Evolutionary conservation across 805 yeast genomes (phyloP).

Genomic region (Lipomyces spencermartinsiae): DNA sequence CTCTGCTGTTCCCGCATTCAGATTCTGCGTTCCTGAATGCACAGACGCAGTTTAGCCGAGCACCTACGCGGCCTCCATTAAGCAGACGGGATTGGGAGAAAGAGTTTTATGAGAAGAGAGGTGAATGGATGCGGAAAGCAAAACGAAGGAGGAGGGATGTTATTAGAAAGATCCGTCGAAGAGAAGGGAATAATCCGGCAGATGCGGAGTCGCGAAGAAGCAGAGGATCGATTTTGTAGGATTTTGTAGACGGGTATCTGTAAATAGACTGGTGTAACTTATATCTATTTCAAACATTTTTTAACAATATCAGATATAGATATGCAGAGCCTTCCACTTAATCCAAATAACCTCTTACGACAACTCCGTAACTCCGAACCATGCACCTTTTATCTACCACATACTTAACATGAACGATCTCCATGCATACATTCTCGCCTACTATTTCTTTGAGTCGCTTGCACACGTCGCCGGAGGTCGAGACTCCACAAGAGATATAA

Average conservation of each 20-base stretch:
- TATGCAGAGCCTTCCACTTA: not conserved
- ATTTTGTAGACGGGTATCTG: not conserved
- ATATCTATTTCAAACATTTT: not conserved
- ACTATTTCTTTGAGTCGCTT: not conserved
- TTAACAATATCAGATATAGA: not conserved
- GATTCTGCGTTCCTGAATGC: conserved; percentile 87
- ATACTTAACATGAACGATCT: conserved; percentile 5
- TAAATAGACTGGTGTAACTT: not conserved
- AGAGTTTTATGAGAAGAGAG: conserved; percentile 84
- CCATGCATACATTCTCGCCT: not conserved
- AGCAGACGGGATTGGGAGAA: conserved; percentile 63
- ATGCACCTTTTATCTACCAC: not conserved
- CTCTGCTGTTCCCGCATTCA: conserved; percentile 80
- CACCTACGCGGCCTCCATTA: conserved; percentile 48
- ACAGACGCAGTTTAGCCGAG: conserved; percentile 76
- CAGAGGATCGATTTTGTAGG: not conserved
- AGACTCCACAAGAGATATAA: not conserved
- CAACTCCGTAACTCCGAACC: conserved; percentile 5
- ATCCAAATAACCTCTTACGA: not conserved
- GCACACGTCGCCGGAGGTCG: not conserved
- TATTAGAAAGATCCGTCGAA: conserved; percentile 62
- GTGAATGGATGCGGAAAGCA: conserved; percentile 76
- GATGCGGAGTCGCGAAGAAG: not conserved
- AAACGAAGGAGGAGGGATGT: conserved; percentile 79
- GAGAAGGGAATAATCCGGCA: conserved; percentile 7